Percentiles rank a stretch among this genome's conserved stretches.
These are phyloP conservation scores for Candida nanaspora DNA, from an alignment of 805 yeast genomes.

Conservation along the genomic window DNA sequence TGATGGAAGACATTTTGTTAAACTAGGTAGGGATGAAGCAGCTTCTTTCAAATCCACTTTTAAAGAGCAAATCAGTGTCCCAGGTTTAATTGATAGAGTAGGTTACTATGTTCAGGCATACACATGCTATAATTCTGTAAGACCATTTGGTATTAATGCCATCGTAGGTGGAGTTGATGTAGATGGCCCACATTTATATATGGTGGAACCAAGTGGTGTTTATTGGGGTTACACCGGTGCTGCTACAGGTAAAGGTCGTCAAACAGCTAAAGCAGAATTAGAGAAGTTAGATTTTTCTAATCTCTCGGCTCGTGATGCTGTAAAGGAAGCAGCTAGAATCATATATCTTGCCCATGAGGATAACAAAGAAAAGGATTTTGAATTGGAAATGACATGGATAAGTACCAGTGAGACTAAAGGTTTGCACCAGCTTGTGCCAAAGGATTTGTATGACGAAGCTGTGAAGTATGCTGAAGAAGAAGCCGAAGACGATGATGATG, in stretches of 20 bases:
- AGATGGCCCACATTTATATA: constrained; percentile 79
- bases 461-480: constrained; percentile 77
- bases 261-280: constrained; percentile 92
- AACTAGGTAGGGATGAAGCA: constrained; percentile 90
- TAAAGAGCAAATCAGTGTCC: constrained; percentile 69
- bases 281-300: constrained; percentile 78
- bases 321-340: constrained; percentile 89
- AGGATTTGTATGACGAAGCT: constrained; percentile 75
- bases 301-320: constrained; percentile 72
- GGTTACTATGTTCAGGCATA: constrained; percentile 92
- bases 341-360: constrained; percentile 95
- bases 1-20: constrained; percentile 91
- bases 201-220: constrained; percentile 96
- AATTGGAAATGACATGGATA: constrained; percentile 89
- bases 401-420: constrained; percentile 72
- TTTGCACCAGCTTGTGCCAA: constrained; percentile 72
- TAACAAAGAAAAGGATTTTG: constrained; percentile 95
- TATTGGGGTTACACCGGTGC: constrained; percentile 98
- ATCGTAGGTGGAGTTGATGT: constrained; percentile 92
- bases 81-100: constrained; percentile 77
- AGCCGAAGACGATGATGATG: constrained; percentile 69
- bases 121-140: constrained; percentile 91
- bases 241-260: constrained; percentile 98
- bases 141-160: constrained; percentile 94
- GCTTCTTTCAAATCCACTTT: constrained; percentile 68